Conservation (phyloP, 1,284 basidiomycete genomes). For the Ganoderma lucidum region DNA sequence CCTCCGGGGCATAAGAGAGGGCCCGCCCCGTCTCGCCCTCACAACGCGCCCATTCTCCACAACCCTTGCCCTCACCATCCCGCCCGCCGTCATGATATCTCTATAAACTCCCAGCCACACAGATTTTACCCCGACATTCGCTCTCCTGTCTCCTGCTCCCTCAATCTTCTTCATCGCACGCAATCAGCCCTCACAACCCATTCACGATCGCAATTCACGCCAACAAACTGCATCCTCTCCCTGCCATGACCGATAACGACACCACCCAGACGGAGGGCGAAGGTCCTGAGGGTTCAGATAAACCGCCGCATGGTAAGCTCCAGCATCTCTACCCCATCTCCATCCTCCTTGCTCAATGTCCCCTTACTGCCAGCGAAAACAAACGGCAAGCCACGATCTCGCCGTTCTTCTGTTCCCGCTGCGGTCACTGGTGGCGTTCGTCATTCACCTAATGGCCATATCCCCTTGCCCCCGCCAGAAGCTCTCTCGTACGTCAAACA, state of each 20-base stretch:
- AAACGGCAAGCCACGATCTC: slow-evolving; percentile 30
- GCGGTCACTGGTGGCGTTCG: slow-evolving; percentile 27
- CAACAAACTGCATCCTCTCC: slow-evolving; percentile 27
- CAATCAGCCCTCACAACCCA: slow-evolving; percentile 23
- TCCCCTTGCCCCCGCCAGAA: slow-evolving; percentile 66
- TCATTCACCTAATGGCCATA: slow-evolving; percentile 32
- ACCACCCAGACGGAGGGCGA: slow-evolving; percentile 64
- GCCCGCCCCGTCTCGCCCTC: slow-evolving; percentile 41
- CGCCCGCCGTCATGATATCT: slow-evolving; percentile 46
- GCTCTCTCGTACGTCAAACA: slow-evolving; percentile 58
- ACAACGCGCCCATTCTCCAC: slow-evolving; percentile 25
- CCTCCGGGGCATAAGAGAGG: slow-evolving; percentile 41
- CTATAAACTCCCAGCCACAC: slow-evolving; percentile 39
- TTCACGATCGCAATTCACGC: slow-evolving; percentile 24
- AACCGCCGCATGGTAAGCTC: slow-evolving; percentile 53
- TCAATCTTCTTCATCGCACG: slow-evolving; percentile 29
- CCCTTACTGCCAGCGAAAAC: slow-evolving; percentile 14
- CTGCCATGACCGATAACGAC: slow-evolving; percentile 41
- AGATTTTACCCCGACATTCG: slow-evolving; percentile 30
- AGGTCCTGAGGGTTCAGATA: slow-evolving; percentile 64
- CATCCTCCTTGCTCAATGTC: slow-evolving; percentile 9
- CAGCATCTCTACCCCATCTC: slow-evolving; percentile 31
- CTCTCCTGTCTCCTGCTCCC: slow-evolving; percentile 25
- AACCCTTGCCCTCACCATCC: slow-evolving; percentile 31
- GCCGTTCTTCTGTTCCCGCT: slow-evolving; percentile 27